Evolutionary conservation across 2,329 filamentous ascomycete species (phyloP), one percentile per base, ranked within the genome.

Genomic region (Gaeumannomyces tritici): DNA sequence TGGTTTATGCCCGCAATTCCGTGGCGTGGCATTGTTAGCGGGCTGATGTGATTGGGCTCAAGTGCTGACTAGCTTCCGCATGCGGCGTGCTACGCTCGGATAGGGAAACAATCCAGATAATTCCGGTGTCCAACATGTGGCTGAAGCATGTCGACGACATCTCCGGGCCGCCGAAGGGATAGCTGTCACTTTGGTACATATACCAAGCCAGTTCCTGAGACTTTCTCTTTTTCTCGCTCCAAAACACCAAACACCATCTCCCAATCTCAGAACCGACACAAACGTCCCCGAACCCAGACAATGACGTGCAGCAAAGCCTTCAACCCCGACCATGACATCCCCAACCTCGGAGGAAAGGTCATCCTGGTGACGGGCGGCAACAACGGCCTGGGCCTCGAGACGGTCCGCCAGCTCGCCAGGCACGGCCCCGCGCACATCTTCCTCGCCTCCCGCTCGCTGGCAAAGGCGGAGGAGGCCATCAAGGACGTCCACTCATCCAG

Each of bases 291-390:
- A 21, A 3, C 21, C 6, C 6, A 9, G 21, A 51, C 18, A 24
- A n/a, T 51, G 42, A 21, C 42, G 21, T 1, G 21, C 2, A 8
- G 21, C 21, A 51, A 51, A 9, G 18, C 42, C n/a, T 75, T 76
- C 65, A 69, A 71, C 18, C 69, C 71, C 2, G 67, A 68, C 0
- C 69, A 55, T 1, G 72, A 77, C 63, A 77, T 80, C 27, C 75
- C 76, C 42, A 68, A 72, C 4, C 73, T 77, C 47, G 59, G 66
- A 2, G 73, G 71, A 57, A 77, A 79, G 63, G 75, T 77, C 21
- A 76, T 81, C 62, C 70, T 82, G 24, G 73, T 82, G 33, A 82
- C 79, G 0, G 80, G 79, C 57, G 79, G 76, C 62, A 83, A 79
- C 62, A 70, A 73, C 24, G 81, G 80, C 0, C 73, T 83, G 0